Base-by-base conservation (phyloP, 2,329 filamentous ascomycete genomes). In the Byssothecium circinans region DNA sequence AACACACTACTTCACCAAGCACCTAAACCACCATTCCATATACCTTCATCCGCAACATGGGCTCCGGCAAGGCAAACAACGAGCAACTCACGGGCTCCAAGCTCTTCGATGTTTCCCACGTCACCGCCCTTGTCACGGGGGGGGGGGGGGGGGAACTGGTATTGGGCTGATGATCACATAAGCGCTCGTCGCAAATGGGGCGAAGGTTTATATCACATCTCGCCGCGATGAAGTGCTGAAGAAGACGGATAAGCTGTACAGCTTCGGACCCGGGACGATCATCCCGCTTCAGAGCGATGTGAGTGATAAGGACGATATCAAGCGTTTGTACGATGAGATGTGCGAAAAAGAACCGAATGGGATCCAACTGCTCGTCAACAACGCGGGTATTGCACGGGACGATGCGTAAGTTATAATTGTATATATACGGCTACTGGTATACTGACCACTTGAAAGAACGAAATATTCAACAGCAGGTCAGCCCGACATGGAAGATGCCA, bases 141-240 rank as follows among this genome's bases (percentile, higher is more conserved):
- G 74, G 74, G 20, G 73, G 68, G 18, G 76, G 72, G 1, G 73
- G 74, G n/a, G n/a, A n/a, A n/a, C n/a, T n/a, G n/a, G n/a, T n/a
- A 71, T 77, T 45, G 73, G 84, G 18, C 76, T 81, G 43, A 86
- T 86, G 83, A 86, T 87, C 54, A 80, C 81, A 20, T 75, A 82
- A 44, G 83, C 82, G 45, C 85, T 84, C 68, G 77, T 85, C 23
- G 67, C 75, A 49, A 85, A 84, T 68, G 82, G 83, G 37, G 78
- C 77, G 8, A 86, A 83, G 58, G 67, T 70, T 2, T 70, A 71
- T 43, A 70, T 70, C 40, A 69, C 63, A 18, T 65, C 60, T 15
- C 56, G 67, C 43, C 61, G 57, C 53, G 64, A 61, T 36, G 64
- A 63, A 40, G 56, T 58, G 12, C 57, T 75, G 42, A 61, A 74